Conservation (phyloP, 2,329 filamentous ascomycete genomes). For the Pyricularia sp. region DNA sequence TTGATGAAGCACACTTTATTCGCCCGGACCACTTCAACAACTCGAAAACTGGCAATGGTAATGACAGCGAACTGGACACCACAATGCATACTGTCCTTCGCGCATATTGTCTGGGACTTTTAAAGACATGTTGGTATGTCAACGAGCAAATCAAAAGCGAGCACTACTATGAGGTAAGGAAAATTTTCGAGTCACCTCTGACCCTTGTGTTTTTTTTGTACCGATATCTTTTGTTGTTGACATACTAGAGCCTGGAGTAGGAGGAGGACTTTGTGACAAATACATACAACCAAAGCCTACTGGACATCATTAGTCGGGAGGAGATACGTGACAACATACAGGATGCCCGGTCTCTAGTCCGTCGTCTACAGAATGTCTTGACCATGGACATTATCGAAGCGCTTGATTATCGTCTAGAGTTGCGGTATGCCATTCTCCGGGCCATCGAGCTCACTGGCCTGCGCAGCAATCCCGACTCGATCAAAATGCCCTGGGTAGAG, state of each 20-base stretch:
- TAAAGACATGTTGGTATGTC: constrained; percentile 76
- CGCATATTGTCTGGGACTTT: constrained; percentile 75
- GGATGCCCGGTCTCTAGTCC: constrained; percentile 43
- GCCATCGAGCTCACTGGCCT: constrained; percentile 40
- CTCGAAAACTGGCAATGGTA: constrained; percentile 16
- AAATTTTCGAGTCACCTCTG: background rate
- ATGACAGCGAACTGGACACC: background rate
- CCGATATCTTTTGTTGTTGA: background rate
- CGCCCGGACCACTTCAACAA: constrained; percentile 19
- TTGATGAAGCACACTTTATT: constrained; percentile 58
- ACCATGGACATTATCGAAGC: constrained; percentile 38
- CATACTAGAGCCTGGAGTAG: constrained; percentile 26
- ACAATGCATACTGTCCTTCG: constrained; percentile 58
- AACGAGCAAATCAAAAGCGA: constrained; percentile 71
- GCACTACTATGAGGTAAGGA: constrained; percentile 75
- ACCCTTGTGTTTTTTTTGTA: background rate
- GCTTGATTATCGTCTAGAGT: constrained; percentile 53
- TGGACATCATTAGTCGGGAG: constrained; percentile 51
- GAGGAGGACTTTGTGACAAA: constrained; percentile 97
- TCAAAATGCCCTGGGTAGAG: constrained; percentile 41
- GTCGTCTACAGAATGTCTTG: constrained; percentile 27
- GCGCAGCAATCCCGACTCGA: constrained; percentile 33
- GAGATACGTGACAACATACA: constrained; percentile 46
- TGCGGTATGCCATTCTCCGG: constrained; percentile 55
- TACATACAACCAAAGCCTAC: constrained; percentile 71